phyloP scores from a whole-genome alignment of 305 asterid species.

The Petunia hybrid region DNA sequence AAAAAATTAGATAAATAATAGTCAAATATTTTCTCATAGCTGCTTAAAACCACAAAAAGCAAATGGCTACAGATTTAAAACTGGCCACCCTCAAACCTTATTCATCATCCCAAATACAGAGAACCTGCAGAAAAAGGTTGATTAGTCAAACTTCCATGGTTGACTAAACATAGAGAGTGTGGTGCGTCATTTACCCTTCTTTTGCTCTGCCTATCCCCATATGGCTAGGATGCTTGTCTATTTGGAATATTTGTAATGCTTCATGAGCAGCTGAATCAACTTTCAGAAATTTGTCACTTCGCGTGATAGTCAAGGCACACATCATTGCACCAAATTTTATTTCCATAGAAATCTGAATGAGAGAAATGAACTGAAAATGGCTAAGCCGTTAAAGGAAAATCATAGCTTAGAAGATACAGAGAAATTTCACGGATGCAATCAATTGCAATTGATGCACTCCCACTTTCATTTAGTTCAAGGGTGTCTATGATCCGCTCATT shows the following conservation, averaged over 20 bases:
- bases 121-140: conserved; percentile 69
- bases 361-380: conserved; percentile 31
- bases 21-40: conserved; percentile 34
- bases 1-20: conserved; percentile 46
- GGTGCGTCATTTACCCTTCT: conserved; percentile 78
- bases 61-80: conserved; percentile 39
- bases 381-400: conserved; percentile 29
- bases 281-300: conserved; percentile 84
- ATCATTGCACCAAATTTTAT: conserved; percentile 39
- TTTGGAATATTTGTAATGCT: conserved; percentile 95
- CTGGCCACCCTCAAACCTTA: conserved; percentile 64
- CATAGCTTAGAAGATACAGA: conserved; percentile 68
- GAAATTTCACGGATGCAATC: conserved; percentile 79
- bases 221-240: conserved; percentile 98
- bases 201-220: conserved; percentile 99
- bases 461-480: conserved; percentile 73
- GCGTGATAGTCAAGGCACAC: conserved; percentile 56
- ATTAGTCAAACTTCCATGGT: conserved; percentile 40
- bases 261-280: conserved; percentile 94
- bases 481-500: conserved; percentile 86
- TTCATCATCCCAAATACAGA: conserved; percentile 98
- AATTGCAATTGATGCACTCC: conserved; percentile 74
- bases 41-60: conserved; percentile 36
- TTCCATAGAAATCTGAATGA: neutral
- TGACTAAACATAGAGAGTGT: conserved; percentile 29